Evolutionary conservation across 1,284 basidiomycete genomes (phyloP), one percentile per base, ranked within the genome.

Genomic region (Ganoderma lingzhi): DNA sequence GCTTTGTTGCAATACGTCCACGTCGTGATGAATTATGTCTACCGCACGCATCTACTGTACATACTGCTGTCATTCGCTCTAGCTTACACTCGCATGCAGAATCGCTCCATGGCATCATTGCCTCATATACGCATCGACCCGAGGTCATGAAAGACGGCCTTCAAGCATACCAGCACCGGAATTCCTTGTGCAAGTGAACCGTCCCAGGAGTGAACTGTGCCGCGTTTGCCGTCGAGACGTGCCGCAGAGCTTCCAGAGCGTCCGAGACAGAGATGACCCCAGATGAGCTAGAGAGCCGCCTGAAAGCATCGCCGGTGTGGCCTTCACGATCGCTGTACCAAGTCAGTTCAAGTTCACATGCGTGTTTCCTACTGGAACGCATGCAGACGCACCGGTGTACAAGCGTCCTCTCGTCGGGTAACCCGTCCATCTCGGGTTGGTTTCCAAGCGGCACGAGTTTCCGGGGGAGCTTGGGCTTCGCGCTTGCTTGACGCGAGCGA

Each of bases 171-270:
- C 59, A 61, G 59, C 59, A 61, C 6, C 39, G 37, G 39, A 65
- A 60, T 19, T 65, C 58, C 42, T 61, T 17, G 19, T 35, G 58
- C 28, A 58, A 19, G 30, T 65, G 58, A 37, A 23, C 23, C 42
- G 42, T 65, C 44, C 64, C 64, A 2, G 64, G 64, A n/a, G 59
- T 17, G 32, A 65, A 65, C 44, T 61, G 58, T 0, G 44, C 58
- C 6, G 64, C 64, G 19, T 28, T 45, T 2, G 35, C 64, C 17
- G 23, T 51, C 41, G 56, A 61, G 42, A 65, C 44, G 30, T 65
- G 42, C n/a, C 28, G 56, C 23, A 65, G 42, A 6, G 56, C 56
- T 1, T 45, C 42, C 12, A 65, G 64, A 8, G 64, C 64, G 32
- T 65, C 64, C 19, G 58, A 61, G 28, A 61, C 45, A 5, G 64